A percentile compares a stretch with the other conserved stretches of the same genome.
Evolutionary conservation across 2,329 filamentous ascomycete species (phyloP).

Genomic region (Kalmusia sp.): DNA sequence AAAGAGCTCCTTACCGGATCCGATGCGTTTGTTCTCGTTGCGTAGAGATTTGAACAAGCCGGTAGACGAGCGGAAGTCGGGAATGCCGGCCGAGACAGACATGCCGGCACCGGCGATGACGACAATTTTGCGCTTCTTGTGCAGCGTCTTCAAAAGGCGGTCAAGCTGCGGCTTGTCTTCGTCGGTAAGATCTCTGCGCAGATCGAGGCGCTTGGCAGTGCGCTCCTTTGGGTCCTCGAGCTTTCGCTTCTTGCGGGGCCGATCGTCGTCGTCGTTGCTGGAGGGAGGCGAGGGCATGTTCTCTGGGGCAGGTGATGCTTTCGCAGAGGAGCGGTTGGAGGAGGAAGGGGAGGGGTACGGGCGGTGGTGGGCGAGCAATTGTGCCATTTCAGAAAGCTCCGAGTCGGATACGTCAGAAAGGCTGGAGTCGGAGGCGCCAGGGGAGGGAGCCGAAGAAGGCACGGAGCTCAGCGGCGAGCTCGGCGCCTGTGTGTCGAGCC

Average conservation of each 20-base stretch:
- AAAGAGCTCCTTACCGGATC: slow-evolving; percentile 93
- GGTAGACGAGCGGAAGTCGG: slow-evolving; percentile 91
- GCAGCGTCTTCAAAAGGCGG: slow-evolving; percentile 74
- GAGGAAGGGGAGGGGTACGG: slow-evolving; percentile 50
- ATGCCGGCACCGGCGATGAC: slow-evolving; percentile 97
- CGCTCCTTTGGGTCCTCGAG: slow-evolving; percentile 65
- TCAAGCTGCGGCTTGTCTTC: slow-evolving; percentile 70
- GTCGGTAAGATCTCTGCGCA: slow-evolving; percentile 63
- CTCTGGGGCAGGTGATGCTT: slow-evolving; percentile 55
- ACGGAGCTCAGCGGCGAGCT: slow-evolving; percentile 52
- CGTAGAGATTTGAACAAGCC: slow-evolving; percentile 88
- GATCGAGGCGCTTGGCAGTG: slow-evolving; percentile 81
- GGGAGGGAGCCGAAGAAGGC: slow-evolving; percentile 36
- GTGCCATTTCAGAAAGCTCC: slow-evolving; percentile 35
- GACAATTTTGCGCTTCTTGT: slow-evolving; percentile 94
- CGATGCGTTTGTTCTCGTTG: slow-evolving; percentile 87
- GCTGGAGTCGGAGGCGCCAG: slow-evolving; percentile 45
- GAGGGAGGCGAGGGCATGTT: slow-evolving; percentile 51
- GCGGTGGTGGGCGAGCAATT: slow-evolving; percentile 34
- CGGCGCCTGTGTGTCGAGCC: slow-evolving; percentile 22
- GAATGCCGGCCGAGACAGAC: slow-evolving; percentile 94
- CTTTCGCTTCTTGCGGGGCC: slow-evolving; percentile 78
- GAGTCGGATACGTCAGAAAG: slow-evolving; percentile 36
- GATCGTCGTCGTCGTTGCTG: slow-evolving; percentile 67
- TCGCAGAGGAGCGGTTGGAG: slow-evolving; percentile 55